Percentiles rank a stretch among this genome's conserved stretches.
Conservation (phyloP, 495 filamentous ascomycete species). For the Letharia lupina region DNA sequence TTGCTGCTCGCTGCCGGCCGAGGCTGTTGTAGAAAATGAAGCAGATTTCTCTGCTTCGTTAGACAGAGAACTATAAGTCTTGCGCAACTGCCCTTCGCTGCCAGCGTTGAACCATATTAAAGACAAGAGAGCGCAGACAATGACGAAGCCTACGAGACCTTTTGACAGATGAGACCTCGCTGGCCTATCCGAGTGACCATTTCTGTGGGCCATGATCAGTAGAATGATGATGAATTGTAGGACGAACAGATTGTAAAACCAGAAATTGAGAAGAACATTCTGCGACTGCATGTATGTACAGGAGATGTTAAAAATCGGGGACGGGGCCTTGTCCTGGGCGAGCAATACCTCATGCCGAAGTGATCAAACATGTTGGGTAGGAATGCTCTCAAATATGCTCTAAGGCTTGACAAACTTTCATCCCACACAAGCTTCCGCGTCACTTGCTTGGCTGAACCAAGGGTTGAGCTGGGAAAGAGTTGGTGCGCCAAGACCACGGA, state of each 20-base stretch:
- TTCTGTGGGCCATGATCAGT: not conserved
- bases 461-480: not conserved
- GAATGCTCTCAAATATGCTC: not conserved
- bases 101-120: not conserved
- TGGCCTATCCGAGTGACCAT: not conserved
- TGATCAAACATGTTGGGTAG: not conserved
- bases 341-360: not conserved
- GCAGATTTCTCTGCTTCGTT: not conserved
- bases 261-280: not conserved
- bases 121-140: not conserved
- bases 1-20: not conserved
- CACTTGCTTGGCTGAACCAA: not conserved
- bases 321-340: not conserved
- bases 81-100: not conserved
- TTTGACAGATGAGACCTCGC: not conserved
- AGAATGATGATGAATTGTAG: not conserved
- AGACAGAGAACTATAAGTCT: not conserved
- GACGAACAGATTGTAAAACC: not conserved
- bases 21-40: not conserved
- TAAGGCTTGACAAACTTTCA: not conserved
- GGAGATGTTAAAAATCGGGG: not conserved
- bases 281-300: not conserved
- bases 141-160: not conserved
- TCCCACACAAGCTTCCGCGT: not conserved
- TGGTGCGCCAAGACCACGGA: not conserved